These are phyloP conservation scores for Jasminum sambac DNA, from an alignment of 257 asterid genomes.

Conservation along the genomic window DNA sequence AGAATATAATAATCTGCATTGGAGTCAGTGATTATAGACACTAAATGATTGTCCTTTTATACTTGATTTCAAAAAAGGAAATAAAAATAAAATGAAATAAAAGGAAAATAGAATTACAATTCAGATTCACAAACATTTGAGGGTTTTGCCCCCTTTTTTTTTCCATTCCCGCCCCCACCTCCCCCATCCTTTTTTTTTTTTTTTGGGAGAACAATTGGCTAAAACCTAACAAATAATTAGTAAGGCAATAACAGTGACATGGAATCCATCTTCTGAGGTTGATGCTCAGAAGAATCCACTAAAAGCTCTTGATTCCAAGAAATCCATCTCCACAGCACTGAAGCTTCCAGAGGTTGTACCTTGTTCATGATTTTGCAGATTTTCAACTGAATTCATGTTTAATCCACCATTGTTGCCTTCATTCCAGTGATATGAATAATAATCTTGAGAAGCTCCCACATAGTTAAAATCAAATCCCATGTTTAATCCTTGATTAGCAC, in stretches of 20 bases:
- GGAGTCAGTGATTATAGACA: neutral
- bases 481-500: constrained; percentile 1
- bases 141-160: neutral
- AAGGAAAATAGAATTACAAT: neutral
- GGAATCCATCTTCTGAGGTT: neutral
- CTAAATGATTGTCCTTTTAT: neutral
- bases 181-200: too few relatives aligned
- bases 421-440: constrained; percentile 26
- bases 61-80: neutral
- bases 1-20: neutral
- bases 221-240: neutral
- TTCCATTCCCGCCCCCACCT: too few relatives aligned
- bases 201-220: neutral
- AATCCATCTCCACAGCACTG: constrained; percentile 26
- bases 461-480: constrained; percentile 2
- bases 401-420: constrained; percentile 12
- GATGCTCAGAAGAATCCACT: neutral
- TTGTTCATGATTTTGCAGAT: constrained; percentile 19
- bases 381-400: neutral
- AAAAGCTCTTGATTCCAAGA: constrained; percentile 21
- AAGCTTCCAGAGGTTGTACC: constrained; percentile 1
- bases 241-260: neutral
- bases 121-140: neutral
- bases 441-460: neutral
- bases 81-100: too few relatives aligned